Evolutionary conservation across 208 protist species (phyloP).

Genomic region (Acanthamoeba quina): DNA sequence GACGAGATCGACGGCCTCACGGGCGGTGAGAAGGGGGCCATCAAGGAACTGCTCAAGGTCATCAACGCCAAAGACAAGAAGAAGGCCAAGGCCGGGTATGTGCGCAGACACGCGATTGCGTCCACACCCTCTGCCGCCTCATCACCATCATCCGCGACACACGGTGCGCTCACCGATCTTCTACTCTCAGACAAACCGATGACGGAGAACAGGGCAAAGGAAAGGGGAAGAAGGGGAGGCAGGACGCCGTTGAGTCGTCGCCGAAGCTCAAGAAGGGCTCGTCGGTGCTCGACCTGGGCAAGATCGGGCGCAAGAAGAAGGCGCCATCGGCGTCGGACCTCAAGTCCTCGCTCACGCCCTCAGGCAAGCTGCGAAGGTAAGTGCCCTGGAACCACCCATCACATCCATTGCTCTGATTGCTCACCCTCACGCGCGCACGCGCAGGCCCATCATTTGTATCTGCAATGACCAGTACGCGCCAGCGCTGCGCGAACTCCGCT

Average conservation of each 20-base stretch:
- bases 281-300: conserved; percentile 10
- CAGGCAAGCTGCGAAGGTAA: conserved; percentile 21
- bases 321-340: background rate
- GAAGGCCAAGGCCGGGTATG: conserved; percentile 19
- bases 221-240: background rate
- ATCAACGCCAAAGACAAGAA: conserved; percentile 61
- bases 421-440: too few species aligned
- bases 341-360: background rate
- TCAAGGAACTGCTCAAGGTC: conserved; percentile 57
- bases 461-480: conserved; percentile 73
- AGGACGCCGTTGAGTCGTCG: background rate
- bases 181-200: background rate
- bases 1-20: conserved; percentile 64
- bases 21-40: conserved; percentile 54
- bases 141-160: background rate
- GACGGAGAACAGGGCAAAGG: background rate
- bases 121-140: too few species aligned
- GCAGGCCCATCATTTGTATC: conserved; percentile 67
- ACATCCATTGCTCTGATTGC: too few species aligned
- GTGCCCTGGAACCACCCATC: background rate
- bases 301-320: background rate
- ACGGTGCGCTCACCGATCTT: background rate
- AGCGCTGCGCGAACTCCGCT: conserved; percentile 31
- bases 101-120: background rate
- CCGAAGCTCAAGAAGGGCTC: background rate